Conservation (phyloP, 2,329 filamentous ascomycete genomes). For the Penicillium sp. region DNA sequence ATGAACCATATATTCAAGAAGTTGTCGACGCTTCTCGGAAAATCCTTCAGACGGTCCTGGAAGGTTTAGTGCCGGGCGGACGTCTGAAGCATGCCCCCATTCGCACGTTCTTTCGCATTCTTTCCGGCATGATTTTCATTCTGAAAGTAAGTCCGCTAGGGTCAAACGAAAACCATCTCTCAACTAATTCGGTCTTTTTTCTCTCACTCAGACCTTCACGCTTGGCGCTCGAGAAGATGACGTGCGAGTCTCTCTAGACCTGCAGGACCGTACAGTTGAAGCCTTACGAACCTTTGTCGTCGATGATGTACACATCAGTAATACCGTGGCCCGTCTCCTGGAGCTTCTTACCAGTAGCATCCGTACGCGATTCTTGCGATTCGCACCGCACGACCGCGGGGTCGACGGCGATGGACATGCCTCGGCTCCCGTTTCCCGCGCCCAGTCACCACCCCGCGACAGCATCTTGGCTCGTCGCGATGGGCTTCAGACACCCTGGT, state of each 20-base stretch:
- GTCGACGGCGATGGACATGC: constrained; percentile 32
- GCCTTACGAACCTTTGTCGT: constrained; percentile 56
- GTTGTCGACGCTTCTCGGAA: constrained; percentile 57
- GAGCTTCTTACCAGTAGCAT: constrained; percentile 55
- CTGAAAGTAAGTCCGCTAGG: constrained; percentile 45
- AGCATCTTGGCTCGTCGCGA: constrained; percentile 21
- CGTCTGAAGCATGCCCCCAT: constrained; percentile 58
- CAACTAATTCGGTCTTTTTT: background rate
- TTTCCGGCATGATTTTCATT: constrained; percentile 59
- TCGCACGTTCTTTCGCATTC: constrained; percentile 58
- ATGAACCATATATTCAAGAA: constrained; percentile 57
- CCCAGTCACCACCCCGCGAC: constrained; percentile 36
- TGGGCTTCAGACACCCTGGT: constrained; percentile 23
- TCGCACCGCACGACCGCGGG: constrained; percentile 48
- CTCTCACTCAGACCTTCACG: constrained; percentile 48
- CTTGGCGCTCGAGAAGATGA: constrained; percentile 58
- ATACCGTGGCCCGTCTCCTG: constrained; percentile 57
- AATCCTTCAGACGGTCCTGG: constrained; percentile 54
- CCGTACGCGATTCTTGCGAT: constrained; percentile 53
- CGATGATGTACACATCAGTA: constrained; percentile 60
- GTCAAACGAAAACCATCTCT: too few relatives aligned
- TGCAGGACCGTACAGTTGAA: constrained; percentile 54
- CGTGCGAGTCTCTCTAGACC: constrained; percentile 52
- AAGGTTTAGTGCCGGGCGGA: constrained; percentile 53
- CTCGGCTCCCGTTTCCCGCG: constrained; percentile 29